Conservation (phyloP, 225 moss, liverwort and hornwort genomes). For the Sphagnum tenellum region DNA sequence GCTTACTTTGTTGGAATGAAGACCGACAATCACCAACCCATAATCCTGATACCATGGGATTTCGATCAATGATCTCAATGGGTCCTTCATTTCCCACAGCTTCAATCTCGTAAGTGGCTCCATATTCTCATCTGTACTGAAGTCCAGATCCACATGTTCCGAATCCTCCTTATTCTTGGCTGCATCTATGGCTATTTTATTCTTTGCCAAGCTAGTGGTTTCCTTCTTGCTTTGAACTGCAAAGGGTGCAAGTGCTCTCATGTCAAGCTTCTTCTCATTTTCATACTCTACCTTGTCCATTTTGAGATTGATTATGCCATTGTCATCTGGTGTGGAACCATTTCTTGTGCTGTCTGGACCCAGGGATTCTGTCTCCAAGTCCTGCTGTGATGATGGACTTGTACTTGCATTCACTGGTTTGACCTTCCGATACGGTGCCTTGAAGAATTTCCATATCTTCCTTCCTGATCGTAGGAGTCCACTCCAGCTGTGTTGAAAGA, state of each 20-base stretch:
- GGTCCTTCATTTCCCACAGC: conserved; percentile 28
- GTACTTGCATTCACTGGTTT: conserved; percentile 1
- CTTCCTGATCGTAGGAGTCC: too few relatives aligned
- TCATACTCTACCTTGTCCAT: conserved; percentile 26
- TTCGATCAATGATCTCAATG: conserved; percentile 23
- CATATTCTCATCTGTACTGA: not conserved
- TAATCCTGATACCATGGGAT: conserved; percentile 10
- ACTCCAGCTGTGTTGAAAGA: not conserved
- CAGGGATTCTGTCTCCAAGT: too few relatives aligned
- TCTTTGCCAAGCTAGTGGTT: conserved; percentile 2
- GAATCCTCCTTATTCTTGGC: not conserved
- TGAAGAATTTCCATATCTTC: conserved; percentile 10
- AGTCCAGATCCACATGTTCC: conserved; percentile 2
- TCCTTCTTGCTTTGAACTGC: conserved; percentile 14
- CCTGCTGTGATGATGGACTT: too few relatives aligned
- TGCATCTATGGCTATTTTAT: not conserved
- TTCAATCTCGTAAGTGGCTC: conserved; percentile 5
- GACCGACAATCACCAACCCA: conserved; percentile 18
- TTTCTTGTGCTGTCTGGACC: too few relatives aligned
- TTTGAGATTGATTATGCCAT: conserved; percentile 11
- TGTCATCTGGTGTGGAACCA: not conserved
- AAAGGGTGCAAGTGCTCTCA: conserved; percentile 35
- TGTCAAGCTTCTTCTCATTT: conserved; percentile 37
- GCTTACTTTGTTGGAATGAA: conserved; percentile 19
- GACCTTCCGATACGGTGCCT: conserved; percentile 18